These are phyloP conservation scores for Endothia cerciana DNA, from an alignment of 2,329 filamentous ascomycete genomes.

Conservation along the genomic window DNA sequence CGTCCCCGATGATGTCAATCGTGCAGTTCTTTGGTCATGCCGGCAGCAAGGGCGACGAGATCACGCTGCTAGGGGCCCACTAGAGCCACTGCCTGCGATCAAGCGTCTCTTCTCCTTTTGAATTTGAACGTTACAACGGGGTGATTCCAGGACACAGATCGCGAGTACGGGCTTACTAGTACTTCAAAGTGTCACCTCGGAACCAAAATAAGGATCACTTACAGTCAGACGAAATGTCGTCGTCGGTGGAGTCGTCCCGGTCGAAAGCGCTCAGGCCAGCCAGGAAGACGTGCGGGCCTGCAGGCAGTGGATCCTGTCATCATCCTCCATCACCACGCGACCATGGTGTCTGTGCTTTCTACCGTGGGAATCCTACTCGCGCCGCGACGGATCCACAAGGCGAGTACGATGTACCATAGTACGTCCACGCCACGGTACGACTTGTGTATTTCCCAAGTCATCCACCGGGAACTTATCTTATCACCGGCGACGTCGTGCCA, in stretches of 20 bases:
- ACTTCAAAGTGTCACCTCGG: neutral
- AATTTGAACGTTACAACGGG: neutral
- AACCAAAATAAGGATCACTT: neutral
- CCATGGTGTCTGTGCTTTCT: constrained; percentile 6
- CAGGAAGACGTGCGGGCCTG: constrained; percentile 8
- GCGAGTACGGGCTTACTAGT: constrained; percentile 1
- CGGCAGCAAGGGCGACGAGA: constrained; percentile 13
- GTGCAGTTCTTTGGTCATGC: constrained; percentile 28
- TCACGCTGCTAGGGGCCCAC: neutral
- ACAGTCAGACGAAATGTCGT: constrained; percentile 2
- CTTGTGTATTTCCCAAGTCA: neutral
- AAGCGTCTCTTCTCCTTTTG: neutral
- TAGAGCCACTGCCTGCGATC: neutral
- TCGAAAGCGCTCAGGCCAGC: constrained; percentile 2
- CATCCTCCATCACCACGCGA: constrained; percentile 12
- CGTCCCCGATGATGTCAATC: constrained; percentile 26
- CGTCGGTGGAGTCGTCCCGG: neutral
- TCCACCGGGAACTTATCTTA: constrained; percentile 6
- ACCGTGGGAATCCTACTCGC: neutral
- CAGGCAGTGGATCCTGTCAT: constrained; percentile 19
- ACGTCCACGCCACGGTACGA: neutral
- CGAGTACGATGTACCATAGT: no score
- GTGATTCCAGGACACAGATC: neutral
- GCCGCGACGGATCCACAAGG: neutral
- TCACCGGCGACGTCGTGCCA: constrained; percentile 1